Conservation (phyloP, 331 rosid genomes). For the Rhamnella rubrinervis region DNA sequence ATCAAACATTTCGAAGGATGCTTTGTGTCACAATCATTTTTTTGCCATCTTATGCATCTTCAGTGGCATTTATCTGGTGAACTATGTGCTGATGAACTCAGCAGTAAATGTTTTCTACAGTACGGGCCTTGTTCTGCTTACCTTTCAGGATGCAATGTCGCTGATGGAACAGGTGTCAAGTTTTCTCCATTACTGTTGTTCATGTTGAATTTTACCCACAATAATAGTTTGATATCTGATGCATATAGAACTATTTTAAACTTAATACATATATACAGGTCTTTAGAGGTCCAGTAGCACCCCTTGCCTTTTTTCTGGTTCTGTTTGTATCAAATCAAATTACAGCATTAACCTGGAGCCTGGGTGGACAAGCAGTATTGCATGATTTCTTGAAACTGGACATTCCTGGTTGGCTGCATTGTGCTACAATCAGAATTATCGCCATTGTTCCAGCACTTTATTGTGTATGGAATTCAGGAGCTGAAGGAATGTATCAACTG, state of each 20-base stretch:
- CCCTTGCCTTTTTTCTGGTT: constrained; percentile 52
- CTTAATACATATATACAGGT: constrained; percentile 47
- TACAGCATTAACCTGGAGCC: constrained; percentile 66
- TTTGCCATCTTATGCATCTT: constrained; percentile 65
- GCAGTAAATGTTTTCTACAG: constrained; percentile 65
- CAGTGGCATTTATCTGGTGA: constrained; percentile 75
- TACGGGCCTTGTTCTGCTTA: constrained; percentile 58
- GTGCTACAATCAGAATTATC: constrained; percentile 78
- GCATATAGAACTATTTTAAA: constrained; percentile 20
- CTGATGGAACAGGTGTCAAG: constrained; percentile 72
- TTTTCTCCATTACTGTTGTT: constrained; percentile 3
- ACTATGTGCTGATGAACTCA: constrained; percentile 60
- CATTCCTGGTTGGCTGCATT: constrained; percentile 97
- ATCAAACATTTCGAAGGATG: constrained; percentile 50
- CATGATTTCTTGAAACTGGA: constrained; percentile 71
- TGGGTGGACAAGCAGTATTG: constrained; percentile 73
- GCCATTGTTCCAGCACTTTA: constrained; percentile 83
- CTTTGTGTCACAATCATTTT: constrained; percentile 72
- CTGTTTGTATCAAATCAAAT: constrained; percentile 76
- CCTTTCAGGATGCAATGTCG: constrained; percentile 74
- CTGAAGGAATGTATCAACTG: constrained; percentile 91
- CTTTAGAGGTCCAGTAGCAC: constrained; percentile 59
- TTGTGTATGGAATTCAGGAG: constrained; percentile 89
- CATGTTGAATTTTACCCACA: constrained; percentile 14
- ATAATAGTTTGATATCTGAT: neutral